phyloP scores from a whole-genome alignment of 495 filamentous ascomycete species.

The Entonaema liquescens region DNA sequence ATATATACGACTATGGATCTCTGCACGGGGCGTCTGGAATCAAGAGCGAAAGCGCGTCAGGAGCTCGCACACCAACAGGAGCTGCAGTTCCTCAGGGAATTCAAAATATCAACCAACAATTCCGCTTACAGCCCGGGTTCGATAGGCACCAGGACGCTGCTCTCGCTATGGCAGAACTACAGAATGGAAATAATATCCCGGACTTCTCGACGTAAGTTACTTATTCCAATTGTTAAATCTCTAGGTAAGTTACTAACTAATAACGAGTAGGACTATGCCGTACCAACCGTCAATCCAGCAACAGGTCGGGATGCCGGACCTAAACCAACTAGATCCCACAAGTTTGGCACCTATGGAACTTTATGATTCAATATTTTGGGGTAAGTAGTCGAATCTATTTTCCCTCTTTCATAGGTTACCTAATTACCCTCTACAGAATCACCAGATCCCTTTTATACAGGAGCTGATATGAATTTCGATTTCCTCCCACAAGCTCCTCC shows the following conservation, averaged over 20 bases:
- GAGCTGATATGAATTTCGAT: slow-evolving; percentile 62
- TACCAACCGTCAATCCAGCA: slow-evolving; percentile 49
- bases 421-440: slow-evolving; percentile 47
- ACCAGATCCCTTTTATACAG: slow-evolving; percentile 60
- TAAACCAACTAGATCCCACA: slow-evolving; percentile 53
- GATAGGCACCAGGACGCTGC: slow-evolving; percentile 64
- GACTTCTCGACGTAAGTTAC: slow-evolving; percentile 47
- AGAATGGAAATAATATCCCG: slow-evolving; percentile 53
- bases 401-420: slow-evolving; percentile 3
- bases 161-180: slow-evolving; percentile 64
- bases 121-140: slow-evolving; percentile 46
- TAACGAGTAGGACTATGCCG: slow-evolving; percentile 30
- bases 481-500: slow-evolving; percentile 59
- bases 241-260: slow-evolving; percentile 8
- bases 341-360: slow-evolving; percentile 65
- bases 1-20: slow-evolving; percentile 66
- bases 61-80: slow-evolving; percentile 53
- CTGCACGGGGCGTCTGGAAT: slow-evolving; percentile 48
- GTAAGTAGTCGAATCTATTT: slow-evolving; percentile 46
- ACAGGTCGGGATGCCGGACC: slow-evolving; percentile 44
- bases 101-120: slow-evolving; percentile 35
- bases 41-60: slow-evolving; percentile 55
- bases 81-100: slow-evolving; percentile 19
- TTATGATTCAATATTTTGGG: slow-evolving; percentile 68
- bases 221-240: too few species aligned